Evolutionary conservation across 805 yeast genomes (phyloP), one percentile per base, ranked within the genome.

Genomic region (Helenozyma rhizophorensis): DNA sequence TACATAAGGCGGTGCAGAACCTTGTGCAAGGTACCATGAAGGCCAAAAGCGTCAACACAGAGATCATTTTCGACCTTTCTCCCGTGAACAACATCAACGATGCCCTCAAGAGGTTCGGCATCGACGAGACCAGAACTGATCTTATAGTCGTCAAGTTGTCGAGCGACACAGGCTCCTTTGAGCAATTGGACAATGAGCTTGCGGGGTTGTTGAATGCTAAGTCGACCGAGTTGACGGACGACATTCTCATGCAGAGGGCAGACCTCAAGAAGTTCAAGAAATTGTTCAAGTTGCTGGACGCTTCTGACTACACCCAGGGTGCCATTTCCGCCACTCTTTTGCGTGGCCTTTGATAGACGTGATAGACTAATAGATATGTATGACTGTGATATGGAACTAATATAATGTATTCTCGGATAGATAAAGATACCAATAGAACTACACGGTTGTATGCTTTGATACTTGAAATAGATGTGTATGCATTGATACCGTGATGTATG

Each of bases 61-160:
- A 86, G 48, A 65, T 82, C 24, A 72, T 84, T 15, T 74, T 80
- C 48, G 74, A 78, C 37, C 60, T 86, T 37, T 76, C 88, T 1
- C 86, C 90, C 2, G 70, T 76, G 6, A 79, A 77, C 45, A 83
- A 82, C 50, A 79, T 81, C 24, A 70, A 75, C 63, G 93, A 85
- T 38, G 80, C 87, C 1, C 63, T 85, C 41, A 74, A 70, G 42
- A 67, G 73, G 45, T 83, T 83, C 58, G 95, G 95, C 9, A 67
- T 85, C 12, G 74, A 76, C 32, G 72, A 69, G 21, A 59, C 62
- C 3, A 56, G 76, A 3, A 50, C 49, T 0, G 61, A 65, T 16
- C 36, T 83, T 6, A 50, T 82, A 4, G 76, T 71, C 9, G 50
- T 83, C n/a, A 75, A 74, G 40, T 64, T 81, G 2, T 26, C 62